Percentiles rank a stretch among this genome's conserved stretches.
phyloP scores from a whole-genome alignment of 2,329 filamentous ascomycete species.

The Aureobasidium lini region DNA sequence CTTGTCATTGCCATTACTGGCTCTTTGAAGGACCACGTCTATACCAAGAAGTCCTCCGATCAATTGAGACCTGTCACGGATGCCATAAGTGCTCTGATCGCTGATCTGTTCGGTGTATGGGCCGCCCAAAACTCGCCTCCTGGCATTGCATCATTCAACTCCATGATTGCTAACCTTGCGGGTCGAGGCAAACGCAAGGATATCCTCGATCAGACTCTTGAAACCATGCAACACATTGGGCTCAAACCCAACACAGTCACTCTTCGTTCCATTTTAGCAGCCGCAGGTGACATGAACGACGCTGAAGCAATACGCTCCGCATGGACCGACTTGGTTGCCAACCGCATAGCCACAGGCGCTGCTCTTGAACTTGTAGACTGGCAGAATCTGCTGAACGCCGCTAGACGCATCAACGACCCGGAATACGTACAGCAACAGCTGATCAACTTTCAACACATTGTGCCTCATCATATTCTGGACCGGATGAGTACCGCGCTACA shows the following conservation, averaged over 20 bases:
- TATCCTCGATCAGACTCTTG: slow-evolving; percentile 23
- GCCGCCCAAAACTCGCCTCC: slow-evolving; percentile 23
- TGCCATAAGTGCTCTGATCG: slow-evolving; percentile 21
- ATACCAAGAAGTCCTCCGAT: slow-evolving; percentile 17
- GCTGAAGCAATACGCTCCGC: slow-evolving; percentile 19
- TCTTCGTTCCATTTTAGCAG: slow-evolving; percentile 26
- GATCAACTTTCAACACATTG: background rate
- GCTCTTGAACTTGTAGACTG: slow-evolving; percentile 18
- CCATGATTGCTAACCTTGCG: slow-evolving; percentile 31
- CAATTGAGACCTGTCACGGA: slow-evolving; percentile 20
- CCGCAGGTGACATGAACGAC: slow-evolving; percentile 28
- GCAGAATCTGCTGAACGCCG: slow-evolving; percentile 23
- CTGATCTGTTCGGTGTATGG: slow-evolving; percentile 25
- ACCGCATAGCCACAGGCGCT: slow-evolving; percentile 15
- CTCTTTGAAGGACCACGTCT: slow-evolving; percentile 21
- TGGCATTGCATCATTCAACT: slow-evolving; percentile 27
- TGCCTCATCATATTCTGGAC: background rate
- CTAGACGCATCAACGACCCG: slow-evolving; percentile 14
- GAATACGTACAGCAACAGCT: slow-evolving; percentile 21
- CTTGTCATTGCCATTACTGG: slow-evolving; percentile 30
- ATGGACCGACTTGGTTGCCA: slow-evolving; percentile 26
- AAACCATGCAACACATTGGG: slow-evolving; percentile 22
- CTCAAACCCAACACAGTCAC: slow-evolving; percentile 28
- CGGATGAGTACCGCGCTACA: background rate
- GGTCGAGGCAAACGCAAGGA: slow-evolving; percentile 24